Percentiles rank a stretch among this genome's conserved stretches.
Evolutionary conservation across 768 basidiomycete species (phyloP).

Genomic region (Symmetrospora coprosmae): DNA sequence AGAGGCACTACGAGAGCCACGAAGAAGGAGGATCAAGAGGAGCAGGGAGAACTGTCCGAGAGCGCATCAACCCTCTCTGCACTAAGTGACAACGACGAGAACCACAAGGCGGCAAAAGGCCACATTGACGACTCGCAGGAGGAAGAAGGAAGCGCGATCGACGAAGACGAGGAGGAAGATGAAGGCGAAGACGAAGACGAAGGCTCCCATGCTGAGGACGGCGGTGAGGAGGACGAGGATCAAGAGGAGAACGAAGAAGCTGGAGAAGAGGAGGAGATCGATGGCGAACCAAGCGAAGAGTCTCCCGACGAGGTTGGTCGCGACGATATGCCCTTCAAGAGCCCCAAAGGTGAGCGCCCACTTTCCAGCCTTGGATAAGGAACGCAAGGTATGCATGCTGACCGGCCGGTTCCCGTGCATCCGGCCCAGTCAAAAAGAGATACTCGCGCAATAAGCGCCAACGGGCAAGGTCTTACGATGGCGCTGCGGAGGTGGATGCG

Average conservation of each 20-base stretch:
- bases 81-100: slow-evolving; percentile 15
- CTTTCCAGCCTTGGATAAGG: too few relatives aligned
- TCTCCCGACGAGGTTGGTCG: background rate
- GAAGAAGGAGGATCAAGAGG: background rate
- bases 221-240: background rate
- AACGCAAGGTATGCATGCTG: too few relatives aligned
- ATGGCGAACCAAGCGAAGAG: background rate
- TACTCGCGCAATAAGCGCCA: too few relatives aligned
- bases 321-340: slow-evolving; percentile 10
- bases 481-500: too few relatives aligned
- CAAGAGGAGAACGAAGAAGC: background rate
- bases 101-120: background rate
- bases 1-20: background rate
- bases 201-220: background rate
- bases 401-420: too few relatives aligned
- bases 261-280: background rate
- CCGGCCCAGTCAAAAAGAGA: too few relatives aligned
- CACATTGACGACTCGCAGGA: background rate
- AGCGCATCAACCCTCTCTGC: slow-evolving; percentile 10
- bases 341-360: background rate
- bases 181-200: background rate
- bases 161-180: slow-evolving; percentile 1
- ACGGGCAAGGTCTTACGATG: too few relatives aligned
- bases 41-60: slow-evolving; percentile 4
- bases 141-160: background rate